These are phyloP conservation scores for Neurospora terricola DNA, from an alignment of 495 filamentous ascomycete species.

Conservation along the genomic window DNA sequence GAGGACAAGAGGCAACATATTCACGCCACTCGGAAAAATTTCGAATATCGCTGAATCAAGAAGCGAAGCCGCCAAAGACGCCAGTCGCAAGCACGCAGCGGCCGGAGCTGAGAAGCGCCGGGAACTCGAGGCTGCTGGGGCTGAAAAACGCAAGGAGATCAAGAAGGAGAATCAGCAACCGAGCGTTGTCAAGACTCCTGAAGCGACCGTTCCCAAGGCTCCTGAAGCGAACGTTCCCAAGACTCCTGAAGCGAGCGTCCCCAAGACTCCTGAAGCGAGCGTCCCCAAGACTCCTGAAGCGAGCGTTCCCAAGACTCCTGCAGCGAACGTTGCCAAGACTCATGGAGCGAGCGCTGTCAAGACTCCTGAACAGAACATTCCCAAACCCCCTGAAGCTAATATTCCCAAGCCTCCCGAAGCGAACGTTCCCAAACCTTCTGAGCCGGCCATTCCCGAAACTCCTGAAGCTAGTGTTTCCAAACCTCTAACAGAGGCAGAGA, in stretches of 20 bases:
- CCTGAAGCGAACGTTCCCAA: background rate
- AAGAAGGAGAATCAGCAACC: background rate
- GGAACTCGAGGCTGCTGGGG: background rate
- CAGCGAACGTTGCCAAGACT: too few relatives aligned
- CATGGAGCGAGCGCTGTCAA: background rate
- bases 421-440: background rate
- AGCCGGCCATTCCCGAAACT: background rate
- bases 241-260: background rate
- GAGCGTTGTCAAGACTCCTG: background rate
- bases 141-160: background rate
- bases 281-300: background rate
- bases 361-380: background rate
- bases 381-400: background rate
- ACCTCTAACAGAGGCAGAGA: background rate
- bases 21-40: background rate
- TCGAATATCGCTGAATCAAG: background rate
- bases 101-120: background rate
- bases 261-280: background rate
- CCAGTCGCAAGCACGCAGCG: background rate
- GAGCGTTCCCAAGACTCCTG: background rate
- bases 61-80: background rate
- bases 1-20: background rate
- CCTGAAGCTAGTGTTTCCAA: background rate
- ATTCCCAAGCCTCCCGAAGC: background rate
- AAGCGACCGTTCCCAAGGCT: background rate